Evolutionary conservation across 116 monocot species (phyloP).

Genomic region (Dioscorea cayenensis): DNA sequence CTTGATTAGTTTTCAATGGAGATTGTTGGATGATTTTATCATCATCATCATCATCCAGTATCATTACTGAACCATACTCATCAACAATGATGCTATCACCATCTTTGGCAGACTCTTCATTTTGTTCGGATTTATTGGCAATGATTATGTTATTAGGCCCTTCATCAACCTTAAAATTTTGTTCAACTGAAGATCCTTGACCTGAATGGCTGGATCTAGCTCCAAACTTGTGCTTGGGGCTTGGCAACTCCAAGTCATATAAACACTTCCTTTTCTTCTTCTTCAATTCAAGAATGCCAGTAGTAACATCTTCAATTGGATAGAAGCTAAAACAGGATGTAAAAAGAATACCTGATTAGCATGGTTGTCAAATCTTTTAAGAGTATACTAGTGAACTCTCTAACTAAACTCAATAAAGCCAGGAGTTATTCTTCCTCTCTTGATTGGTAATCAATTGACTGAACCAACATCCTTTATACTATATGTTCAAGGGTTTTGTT

Average conservation of each 20-base stretch:
- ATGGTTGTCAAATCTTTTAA: not conserved
- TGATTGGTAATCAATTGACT: too few relatives aligned
- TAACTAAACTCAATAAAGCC: too few relatives aligned
- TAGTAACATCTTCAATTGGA: not conserved
- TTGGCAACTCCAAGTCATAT: slow-evolving; percentile 29
- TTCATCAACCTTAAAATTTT: not conserved
- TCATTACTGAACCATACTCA: slow-evolving; percentile 12
- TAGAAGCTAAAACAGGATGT: not conserved
- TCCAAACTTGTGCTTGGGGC: slow-evolving; percentile 44
- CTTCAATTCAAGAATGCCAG: slow-evolving; percentile 7
- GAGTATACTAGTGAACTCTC: not conserved
- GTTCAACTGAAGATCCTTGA: slow-evolving; percentile 4
- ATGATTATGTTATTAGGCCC: not conserved
- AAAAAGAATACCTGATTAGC: not conserved
- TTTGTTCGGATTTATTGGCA: slow-evolving; percentile 5
- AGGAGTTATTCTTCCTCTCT: too few relatives aligned
- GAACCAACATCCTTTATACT: too few relatives aligned
- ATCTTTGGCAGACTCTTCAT: slow-evolving; percentile 21
- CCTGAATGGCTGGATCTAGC: slow-evolving; percentile 12
- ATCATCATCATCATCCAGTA: not conserved
- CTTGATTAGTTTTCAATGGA: not conserved
- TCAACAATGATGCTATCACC: slow-evolving; percentile 21
- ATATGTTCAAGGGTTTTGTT: too few relatives aligned
- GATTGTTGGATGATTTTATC: slow-evolving; percentile 6
- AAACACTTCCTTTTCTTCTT: slow-evolving; percentile 81